Conservation (phyloP, 2,329 filamentous ascomycete species). For the Periconia sp. region DNA sequence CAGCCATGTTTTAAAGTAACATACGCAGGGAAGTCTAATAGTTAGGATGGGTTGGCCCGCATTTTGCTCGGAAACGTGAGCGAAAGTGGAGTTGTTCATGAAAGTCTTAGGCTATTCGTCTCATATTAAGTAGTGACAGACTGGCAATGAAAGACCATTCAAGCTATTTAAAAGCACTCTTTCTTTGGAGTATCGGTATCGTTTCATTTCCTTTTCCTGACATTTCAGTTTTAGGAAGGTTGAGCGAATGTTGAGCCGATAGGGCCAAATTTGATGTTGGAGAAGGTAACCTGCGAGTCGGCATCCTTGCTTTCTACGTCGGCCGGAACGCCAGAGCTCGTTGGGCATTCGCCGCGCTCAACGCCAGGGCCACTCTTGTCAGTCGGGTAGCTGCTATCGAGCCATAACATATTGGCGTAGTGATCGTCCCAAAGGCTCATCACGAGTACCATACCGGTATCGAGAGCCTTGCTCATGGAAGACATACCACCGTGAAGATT, state of each 20-base stretch:
- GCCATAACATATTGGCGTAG: constrained; percentile 73
- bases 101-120: no score
- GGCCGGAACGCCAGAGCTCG: constrained; percentile 31
- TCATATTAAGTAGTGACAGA: no score
- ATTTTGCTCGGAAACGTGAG: no score
- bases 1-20: no score
- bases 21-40: no score
- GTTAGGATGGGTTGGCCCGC: no score
- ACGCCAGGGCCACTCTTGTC: constrained; percentile 36
- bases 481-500: constrained; percentile 61
- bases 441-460: constrained; percentile 66
- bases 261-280: constrained; percentile 39
- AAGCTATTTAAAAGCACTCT: no score
- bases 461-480: constrained; percentile 61
- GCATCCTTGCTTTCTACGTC: constrained; percentile 30
- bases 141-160: no score
- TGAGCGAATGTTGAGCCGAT: constrained; percentile 38
- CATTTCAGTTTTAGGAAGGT: no score
- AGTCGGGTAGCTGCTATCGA: constrained; percentile 69
- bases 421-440: constrained; percentile 70
- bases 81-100: no score
- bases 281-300: constrained; percentile 31
- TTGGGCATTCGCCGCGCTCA: constrained; percentile 36
- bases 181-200: no score
- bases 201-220: no score